A percentile compares a stretch with the other conserved stretches of the same genome.
These are phyloP conservation scores for Thalassiosira profunda DNA, from an alignment of 108 stramenopile genomes.

Conservation along the genomic window DNA sequence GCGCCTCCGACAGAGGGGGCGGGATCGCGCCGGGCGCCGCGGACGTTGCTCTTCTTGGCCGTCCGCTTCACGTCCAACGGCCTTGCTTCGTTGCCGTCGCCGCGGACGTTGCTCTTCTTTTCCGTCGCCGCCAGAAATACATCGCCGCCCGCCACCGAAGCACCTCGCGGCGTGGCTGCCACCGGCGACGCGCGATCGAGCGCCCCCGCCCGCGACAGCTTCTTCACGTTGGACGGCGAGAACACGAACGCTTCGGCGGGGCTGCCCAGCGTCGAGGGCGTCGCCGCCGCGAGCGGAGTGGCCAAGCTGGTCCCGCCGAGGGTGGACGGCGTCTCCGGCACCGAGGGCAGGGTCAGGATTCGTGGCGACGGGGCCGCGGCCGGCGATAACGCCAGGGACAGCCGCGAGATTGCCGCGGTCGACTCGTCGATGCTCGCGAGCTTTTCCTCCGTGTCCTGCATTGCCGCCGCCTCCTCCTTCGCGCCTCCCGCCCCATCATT, in stretches of 20 bases:
- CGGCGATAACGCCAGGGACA: no score
- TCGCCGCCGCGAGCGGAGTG: neutral
- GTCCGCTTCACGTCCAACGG: no score
- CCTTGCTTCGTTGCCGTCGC: neutral
- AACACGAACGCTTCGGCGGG: no score
- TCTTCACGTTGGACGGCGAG: slow-evolving; percentile 51
- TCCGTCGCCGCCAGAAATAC: neutral
- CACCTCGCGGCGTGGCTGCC: neutral
- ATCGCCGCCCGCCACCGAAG: neutral
- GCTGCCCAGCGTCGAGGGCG: neutral
- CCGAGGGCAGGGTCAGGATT: no score
- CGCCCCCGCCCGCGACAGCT: slow-evolving; percentile 12
- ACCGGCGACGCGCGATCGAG: neutral
- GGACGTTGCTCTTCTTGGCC: no score
- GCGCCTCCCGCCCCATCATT: neutral
- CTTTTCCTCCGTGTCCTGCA: no score
- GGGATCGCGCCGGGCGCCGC: no score
- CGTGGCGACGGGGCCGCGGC: no score
- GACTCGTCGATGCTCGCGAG: no score
- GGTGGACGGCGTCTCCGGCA: neutral
- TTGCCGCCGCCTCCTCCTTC: neutral
- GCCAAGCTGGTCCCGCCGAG: neutral
- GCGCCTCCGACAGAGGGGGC: no score
- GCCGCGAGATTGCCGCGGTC: no score
- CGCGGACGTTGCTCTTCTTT: slow-evolving; percentile 9